phyloP scores from a whole-genome alignment of 192 early-diverging fungal species.

The Helicostylum pulchrum region DNA sequence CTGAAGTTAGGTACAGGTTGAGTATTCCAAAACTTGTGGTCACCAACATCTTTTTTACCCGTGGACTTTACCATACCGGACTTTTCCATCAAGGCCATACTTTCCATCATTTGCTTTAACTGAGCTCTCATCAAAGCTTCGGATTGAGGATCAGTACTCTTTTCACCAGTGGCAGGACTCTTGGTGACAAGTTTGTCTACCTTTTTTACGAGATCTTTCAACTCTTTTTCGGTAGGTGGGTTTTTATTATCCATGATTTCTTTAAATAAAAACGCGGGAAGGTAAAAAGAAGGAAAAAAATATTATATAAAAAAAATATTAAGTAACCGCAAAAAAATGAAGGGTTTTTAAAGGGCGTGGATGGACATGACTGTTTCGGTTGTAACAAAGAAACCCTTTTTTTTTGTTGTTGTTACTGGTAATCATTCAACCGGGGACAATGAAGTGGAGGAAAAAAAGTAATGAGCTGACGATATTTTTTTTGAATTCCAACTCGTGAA shows the following conservation, averaged over 20 bases:
- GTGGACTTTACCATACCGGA: conserved; percentile 15
- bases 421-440: no score
- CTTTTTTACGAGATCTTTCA: conserved; percentile 16
- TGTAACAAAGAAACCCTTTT: no score
- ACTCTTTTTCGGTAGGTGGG: conserved; percentile 21
- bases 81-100: conserved; percentile 23
- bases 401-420: no score
- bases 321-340: no score
- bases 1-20: conserved; percentile 89
- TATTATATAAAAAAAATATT: background rate
- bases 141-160: background rate
- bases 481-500: no score
- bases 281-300: background rate
- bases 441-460: no score
- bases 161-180: background rate
- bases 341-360: no score
- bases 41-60: conserved; percentile 45
- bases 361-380: no score
- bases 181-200: conserved; percentile 22
- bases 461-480: no score
- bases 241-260: background rate
- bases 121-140: conserved; percentile 23
- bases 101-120: conserved; percentile 23
- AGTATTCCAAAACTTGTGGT: conserved; percentile 96
- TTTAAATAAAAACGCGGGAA: background rate